Percentiles rank a stretch among this genome's conserved stretches.
phyloP scores from a whole-genome alignment of 108 stramenopile species.

The Discostella stelligeroides region DNA sequence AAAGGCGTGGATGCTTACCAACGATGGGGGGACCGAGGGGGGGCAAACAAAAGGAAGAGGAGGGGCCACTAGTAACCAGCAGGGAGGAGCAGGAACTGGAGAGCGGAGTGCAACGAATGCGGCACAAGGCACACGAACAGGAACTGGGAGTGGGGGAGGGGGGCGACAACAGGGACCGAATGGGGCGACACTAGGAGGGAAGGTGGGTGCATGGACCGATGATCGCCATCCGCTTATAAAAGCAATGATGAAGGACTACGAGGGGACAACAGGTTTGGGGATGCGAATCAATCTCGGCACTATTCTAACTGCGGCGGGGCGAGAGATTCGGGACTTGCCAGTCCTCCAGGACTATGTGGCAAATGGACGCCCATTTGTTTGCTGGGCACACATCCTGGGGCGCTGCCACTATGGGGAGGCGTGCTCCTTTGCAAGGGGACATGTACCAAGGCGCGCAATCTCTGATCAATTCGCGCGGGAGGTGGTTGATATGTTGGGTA shows the following conservation, averaged over 20 bases:
- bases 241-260: background rate
- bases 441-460: background rate
- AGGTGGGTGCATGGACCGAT: background rate
- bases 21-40: background rate
- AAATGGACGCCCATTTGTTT: background rate
- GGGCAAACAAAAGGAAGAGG: background rate
- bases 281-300: background rate
- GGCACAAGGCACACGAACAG: too few relatives aligned
- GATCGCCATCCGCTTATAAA: background rate
- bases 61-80: background rate
- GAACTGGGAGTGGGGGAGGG: background rate
- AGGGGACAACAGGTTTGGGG: background rate
- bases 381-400: constrained; percentile 4
- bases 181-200: too few relatives aligned
- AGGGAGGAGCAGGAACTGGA: background rate
- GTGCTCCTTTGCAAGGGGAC: background rate
- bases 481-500: background rate
- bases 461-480: background rate
- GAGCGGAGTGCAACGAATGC: background rate
- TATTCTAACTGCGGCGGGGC: background rate
- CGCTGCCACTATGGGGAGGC: background rate
- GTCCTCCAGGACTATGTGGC: background rate
- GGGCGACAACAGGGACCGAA: background rate
- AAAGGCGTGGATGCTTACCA: background rate
- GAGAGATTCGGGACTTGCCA: background rate